These are phyloP conservation scores for Annulohypoxylon truncatum DNA, from an alignment of 2,329 filamentous ascomycete genomes.

Conservation along the genomic window DNA sequence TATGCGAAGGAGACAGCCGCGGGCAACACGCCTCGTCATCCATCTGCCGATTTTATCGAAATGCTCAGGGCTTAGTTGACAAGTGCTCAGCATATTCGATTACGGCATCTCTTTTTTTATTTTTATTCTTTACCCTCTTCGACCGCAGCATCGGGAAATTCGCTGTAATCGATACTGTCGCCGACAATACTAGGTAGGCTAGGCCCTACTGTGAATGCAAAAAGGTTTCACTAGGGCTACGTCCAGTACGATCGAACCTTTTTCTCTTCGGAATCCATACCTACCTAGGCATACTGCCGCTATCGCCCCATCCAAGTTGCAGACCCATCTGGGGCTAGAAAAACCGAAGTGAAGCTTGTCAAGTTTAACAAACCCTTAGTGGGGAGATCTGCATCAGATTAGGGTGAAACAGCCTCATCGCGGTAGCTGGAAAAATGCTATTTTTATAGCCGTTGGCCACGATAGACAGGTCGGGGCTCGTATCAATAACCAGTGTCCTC, in stretches of 20 bases:
- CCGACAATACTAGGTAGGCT: conserved; percentile 1
- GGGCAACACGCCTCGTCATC: conserved; percentile 18
- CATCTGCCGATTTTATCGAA: conserved; percentile 19
- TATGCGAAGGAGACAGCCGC: not conserved
- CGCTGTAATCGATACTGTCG: conserved; percentile 2
- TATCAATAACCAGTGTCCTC: not conserved
- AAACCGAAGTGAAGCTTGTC: conserved; percentile 15
- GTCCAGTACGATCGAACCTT: conserved; percentile 16
- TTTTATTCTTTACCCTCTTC: not conserved
- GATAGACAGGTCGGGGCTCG: not conserved
- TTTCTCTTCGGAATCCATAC: conserved; percentile 14
- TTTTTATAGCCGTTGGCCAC: conserved; percentile 26
- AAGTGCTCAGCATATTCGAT: not conserved
- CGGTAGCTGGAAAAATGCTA: conserved; percentile 28
- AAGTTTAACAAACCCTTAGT: conserved; percentile 2
- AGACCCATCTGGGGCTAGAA: conserved; percentile 15
- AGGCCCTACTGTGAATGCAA: not conserved
- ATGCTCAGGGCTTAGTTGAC: conserved; percentile 9
- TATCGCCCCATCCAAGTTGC: conserved; percentile 3
- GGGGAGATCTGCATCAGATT: conserved; percentile 26
- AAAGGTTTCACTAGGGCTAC: conserved; percentile 15
- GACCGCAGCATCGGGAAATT: conserved; percentile 9
- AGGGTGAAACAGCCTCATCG: conserved; percentile 33
- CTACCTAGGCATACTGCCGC: conserved; percentile 11
- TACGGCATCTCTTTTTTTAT: conserved; percentile 1